A percentile compares a stretch with the other conserved stretches of the same genome.
phyloP scores from a whole-genome alignment of 768 basidiomycete genomes.

The Kwoniella europaea region DNA sequence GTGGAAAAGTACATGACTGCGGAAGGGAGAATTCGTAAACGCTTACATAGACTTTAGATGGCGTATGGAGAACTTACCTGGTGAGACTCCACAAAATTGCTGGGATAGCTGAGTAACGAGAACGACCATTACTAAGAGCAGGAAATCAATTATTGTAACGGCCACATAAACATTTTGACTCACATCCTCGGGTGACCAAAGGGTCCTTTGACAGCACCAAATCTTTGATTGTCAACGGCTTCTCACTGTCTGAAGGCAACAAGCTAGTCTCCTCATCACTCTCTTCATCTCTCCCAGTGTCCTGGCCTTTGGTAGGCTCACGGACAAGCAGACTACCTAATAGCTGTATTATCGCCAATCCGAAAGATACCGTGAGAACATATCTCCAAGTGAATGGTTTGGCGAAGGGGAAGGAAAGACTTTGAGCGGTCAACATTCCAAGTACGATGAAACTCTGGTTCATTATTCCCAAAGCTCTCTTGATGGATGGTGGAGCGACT shows the following conservation, averaged over 20 bases:
- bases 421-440: conserved; percentile 50
- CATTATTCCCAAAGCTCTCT: conserved; percentile 55
- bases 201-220: conserved; percentile 36
- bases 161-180: conserved; percentile 11
- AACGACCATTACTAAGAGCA: conserved; percentile 39
- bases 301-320: not conserved
- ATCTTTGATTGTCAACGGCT: conserved; percentile 33
- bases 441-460: conserved; percentile 55
- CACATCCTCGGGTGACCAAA: conserved; percentile 32
- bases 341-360: conserved; percentile 41
- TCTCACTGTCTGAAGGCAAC: conserved; percentile 15
- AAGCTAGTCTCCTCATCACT: conserved; percentile 30
- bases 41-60: not conserved
- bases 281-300: conserved; percentile 8
- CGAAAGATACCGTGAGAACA: conserved; percentile 42
- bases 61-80: conserved; percentile 26
- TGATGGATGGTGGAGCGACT: conserved; percentile 76
- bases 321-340: conserved; percentile 39
- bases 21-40: conserved; percentile 9
- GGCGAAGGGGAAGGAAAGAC: conserved; percentile 46
- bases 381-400: conserved; percentile 43
- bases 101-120: conserved; percentile 47
- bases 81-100: conserved; percentile 51
- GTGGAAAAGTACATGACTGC: conserved; percentile 90
- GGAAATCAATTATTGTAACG: conserved; percentile 1